Conservation (phyloP, 75 land plant genomes). For the Sequoiadendron giganteum region DNA sequence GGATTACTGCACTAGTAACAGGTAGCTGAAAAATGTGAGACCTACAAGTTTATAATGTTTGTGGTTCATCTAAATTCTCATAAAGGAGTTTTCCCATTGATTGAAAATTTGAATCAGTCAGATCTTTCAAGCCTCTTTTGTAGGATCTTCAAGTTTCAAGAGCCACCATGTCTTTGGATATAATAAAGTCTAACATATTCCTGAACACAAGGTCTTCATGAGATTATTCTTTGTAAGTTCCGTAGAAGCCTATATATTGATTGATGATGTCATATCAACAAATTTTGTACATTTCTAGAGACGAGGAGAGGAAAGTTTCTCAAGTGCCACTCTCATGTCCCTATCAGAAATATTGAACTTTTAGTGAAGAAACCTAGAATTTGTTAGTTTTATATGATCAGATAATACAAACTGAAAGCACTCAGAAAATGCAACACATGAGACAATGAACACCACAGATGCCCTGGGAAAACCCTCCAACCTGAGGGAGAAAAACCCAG, state of each 20-base stretch:
- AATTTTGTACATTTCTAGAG: background rate
- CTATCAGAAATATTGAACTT: background rate
- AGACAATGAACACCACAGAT: too few species aligned
- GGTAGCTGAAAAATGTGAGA: background rate
- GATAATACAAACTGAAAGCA: too few species aligned
- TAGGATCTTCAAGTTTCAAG: background rate
- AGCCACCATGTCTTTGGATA: background rate
- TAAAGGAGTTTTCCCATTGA: background rate
- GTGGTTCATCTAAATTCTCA: background rate
- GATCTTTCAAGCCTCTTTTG: background rate
- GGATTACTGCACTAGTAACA: background rate
- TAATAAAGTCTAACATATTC: background rate
- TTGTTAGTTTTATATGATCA: too few species aligned
- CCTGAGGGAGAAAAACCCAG: too few species aligned
- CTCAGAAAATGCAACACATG: too few species aligned
- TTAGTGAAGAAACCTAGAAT: background rate
- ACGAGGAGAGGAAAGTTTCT: too few species aligned
- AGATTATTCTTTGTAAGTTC: background rate
- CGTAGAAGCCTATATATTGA: background rate
- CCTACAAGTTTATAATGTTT: background rate
- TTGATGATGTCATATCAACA: background rate
- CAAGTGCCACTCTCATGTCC: too few species aligned
- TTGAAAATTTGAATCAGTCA: background rate
- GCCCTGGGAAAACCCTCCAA: too few species aligned
- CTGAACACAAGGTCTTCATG: background rate